Percentiles rank a stretch among this genome's conserved stretches.
Conservation (phyloP, 257 asterid species). For the Solanum dulcamara region DNA sequence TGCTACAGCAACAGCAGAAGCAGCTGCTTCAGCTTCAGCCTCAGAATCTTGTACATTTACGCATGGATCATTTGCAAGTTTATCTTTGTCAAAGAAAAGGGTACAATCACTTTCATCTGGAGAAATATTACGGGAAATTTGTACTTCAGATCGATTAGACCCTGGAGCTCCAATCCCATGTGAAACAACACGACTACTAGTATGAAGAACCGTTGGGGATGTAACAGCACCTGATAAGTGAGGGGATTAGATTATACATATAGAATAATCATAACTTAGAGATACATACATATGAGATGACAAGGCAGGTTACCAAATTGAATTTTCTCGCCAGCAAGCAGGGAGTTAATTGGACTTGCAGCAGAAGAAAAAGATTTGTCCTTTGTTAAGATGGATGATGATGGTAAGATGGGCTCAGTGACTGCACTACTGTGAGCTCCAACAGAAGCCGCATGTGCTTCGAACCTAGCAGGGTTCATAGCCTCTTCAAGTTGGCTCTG, state of each 20-base stretch:
- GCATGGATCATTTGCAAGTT: conserved; percentile 38
- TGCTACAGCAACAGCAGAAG: conserved; percentile 92
- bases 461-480: conserved; percentile 60
- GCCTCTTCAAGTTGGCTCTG: conserved; percentile 94
- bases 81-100: conserved; percentile 58
- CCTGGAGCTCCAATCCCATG: conserved; percentile 81
- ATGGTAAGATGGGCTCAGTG: conserved; percentile 41
- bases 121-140: conserved; percentile 43
- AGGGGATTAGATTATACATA: background rate
- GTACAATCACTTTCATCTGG: conserved; percentile 40
- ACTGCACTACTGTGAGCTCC: conserved; percentile 53
- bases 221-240: conserved; percentile 74
- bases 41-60: conserved; percentile 55
- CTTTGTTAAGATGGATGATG: conserved; percentile 45
- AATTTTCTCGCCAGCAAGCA: conserved; percentile 94
- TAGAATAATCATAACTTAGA: background rate
- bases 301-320: conserved; percentile 57
- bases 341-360: conserved; percentile 78
- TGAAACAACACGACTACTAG: conserved; percentile 44
- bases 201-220: conserved; percentile 78
- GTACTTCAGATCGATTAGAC: conserved; percentile 61
- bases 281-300: background rate
- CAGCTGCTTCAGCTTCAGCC: conserved; percentile 95
- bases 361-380: conserved; percentile 61
- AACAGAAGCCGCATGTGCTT: conserved; percentile 44